phyloP scores from a whole-genome alignment of 208 protist species.

The Leishmania major region DNA sequence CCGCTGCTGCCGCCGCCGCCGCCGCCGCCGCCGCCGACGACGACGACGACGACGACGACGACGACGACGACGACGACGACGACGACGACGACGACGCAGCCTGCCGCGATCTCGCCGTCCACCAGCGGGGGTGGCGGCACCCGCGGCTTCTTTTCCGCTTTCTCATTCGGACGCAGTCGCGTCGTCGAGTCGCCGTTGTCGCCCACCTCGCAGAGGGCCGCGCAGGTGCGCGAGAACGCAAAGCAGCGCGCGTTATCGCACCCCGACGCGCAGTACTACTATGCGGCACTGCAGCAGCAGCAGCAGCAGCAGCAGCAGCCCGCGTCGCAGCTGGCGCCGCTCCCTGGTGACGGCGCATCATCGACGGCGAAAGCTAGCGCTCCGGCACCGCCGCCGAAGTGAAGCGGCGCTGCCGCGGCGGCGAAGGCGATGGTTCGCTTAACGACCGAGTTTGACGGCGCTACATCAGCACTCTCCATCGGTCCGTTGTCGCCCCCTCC shows the following conservation, averaged over 20 bases:
- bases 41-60: not conserved
- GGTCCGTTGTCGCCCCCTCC: not conserved
- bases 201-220: not conserved
- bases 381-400: not conserved
- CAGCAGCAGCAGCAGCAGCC: not conserved
- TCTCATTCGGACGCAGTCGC: conserved; percentile 16
- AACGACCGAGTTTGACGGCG: not conserved
- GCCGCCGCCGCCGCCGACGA: too few species aligned
- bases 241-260: conserved; percentile 24
- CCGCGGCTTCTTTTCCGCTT: conserved; percentile 20
- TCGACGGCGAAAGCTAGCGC: not conserved
- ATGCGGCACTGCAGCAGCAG: conserved; percentile 1
- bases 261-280: conserved; percentile 30
- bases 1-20: too few species aligned
- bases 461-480: not conserved
- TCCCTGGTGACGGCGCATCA: not conserved
- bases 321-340: not conserved
- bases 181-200: not conserved
- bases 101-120: not conserved
- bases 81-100: not conserved
- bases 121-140: not conserved
- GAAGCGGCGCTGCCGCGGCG: not conserved
- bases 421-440: not conserved
- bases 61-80: not conserved
- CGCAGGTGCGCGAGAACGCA: conserved; percentile 9